Conservation (phyloP, 2,329 filamentous ascomycete species). For the Ascochyta fabae region DNA sequence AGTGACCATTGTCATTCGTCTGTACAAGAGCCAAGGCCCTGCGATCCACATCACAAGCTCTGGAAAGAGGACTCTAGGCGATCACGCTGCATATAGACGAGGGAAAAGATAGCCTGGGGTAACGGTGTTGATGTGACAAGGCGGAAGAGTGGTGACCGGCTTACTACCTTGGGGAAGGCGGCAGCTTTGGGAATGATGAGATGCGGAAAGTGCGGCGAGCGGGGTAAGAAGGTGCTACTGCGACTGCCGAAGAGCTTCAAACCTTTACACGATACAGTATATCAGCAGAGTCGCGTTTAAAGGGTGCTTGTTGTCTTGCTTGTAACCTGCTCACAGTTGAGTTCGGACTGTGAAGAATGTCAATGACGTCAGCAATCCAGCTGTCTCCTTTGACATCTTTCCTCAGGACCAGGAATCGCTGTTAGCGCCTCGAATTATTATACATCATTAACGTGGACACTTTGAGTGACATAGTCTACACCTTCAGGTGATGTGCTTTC, state of each 20-base stretch:
- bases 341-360: not conserved
- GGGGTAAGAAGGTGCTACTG: constrained; percentile 7
- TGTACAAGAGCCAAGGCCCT: not conserved
- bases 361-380: not conserved
- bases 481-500: too few species aligned
- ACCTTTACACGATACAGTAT: not conserved
- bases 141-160: not conserved
- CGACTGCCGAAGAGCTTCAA: not conserved
- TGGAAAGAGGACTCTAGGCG: not conserved
- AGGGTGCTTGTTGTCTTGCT: not conserved
- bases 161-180: constrained; percentile 10
- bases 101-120: not conserved
- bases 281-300: not conserved
- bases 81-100: not conserved
- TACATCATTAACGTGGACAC: too few species aligned
- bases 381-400: not conserved
- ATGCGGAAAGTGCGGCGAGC: constrained; percentile 11
- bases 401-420: not conserved
- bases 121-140: not conserved
- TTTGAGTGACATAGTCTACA: too few species aligned
- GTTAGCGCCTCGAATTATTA: not conserved
- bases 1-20: not conserved
- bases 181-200: not conserved
- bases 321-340: not conserved
- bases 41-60: not conserved